Conservation (phyloP, 257 asterid genomes). For the Misopates orontium region DNA sequence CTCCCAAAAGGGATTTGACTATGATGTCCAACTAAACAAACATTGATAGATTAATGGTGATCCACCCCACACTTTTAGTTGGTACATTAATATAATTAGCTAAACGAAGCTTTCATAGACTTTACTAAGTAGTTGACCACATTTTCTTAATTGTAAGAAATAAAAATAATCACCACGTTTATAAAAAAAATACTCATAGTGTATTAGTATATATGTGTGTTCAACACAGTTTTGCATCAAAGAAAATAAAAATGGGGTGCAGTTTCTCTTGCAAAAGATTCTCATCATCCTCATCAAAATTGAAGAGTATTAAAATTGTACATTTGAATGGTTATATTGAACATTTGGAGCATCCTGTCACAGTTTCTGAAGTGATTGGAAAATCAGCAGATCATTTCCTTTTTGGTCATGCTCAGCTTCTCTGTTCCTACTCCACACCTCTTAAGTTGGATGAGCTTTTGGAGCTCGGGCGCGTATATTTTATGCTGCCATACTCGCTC, state of each 20-base stretch:
- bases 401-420: constrained; percentile 49
- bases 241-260: constrained; percentile 37
- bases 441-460: constrained; percentile 31
- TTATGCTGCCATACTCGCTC: constrained; percentile 45
- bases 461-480: constrained; percentile 42
- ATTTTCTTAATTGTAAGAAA: neutral
- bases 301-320: constrained; percentile 39
- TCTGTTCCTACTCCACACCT: constrained; percentile 39
- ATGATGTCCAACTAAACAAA: neutral
- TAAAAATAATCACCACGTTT: too few relatives aligned
- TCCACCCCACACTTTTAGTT: neutral
- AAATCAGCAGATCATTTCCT: constrained; percentile 38
- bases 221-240: neutral
- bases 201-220: too few relatives aligned
- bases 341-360: constrained; percentile 44
- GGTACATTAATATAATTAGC: neutral
- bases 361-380: constrained; percentile 45
- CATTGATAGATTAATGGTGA: constrained; percentile 3
- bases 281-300: constrained; percentile 19
- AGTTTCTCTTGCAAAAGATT: constrained; percentile 32
- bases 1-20: too few relatives aligned
- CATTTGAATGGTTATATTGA: constrained; percentile 47
- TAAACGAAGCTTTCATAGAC: neutral
- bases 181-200: neutral
- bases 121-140: neutral